These are phyloP conservation scores for Entonaema liquescens DNA, from an alignment of 495 filamentous ascomycete species.

Conservation along the genomic window DNA sequence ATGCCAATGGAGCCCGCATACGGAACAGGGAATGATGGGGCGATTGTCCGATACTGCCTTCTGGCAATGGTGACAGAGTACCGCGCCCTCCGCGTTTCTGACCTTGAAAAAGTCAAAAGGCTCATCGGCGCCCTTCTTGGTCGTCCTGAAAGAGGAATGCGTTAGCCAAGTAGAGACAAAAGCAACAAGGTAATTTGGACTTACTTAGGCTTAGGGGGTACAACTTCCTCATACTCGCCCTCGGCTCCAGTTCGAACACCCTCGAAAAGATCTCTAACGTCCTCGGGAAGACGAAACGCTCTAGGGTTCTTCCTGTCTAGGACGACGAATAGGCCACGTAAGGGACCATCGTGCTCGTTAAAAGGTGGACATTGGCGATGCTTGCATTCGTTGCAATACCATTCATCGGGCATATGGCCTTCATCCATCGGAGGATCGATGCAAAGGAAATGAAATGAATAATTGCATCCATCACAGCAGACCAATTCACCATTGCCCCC, in stretches of 20 bases:
- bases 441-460: slow-evolving; percentile 88
- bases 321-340: slow-evolving; percentile 65
- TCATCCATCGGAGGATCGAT: slow-evolving; percentile 78
- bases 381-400: slow-evolving; percentile 83
- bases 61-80: slow-evolving; percentile 77
- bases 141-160: slow-evolving; percentile 30
- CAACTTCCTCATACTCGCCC: slow-evolving; percentile 79
- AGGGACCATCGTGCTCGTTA: slow-evolving; percentile 55
- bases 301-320: slow-evolving; percentile 72
- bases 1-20: slow-evolving; percentile 84
- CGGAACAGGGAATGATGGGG: slow-evolving; percentile 82
- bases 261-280: slow-evolving; percentile 76
- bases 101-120: slow-evolving; percentile 71
- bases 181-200: slow-evolving; percentile 16
- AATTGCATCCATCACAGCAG: slow-evolving; percentile 90
- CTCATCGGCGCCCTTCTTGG: slow-evolving; percentile 69
- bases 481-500: slow-evolving; percentile 81
- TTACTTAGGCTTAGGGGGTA: slow-evolving; percentile 52
- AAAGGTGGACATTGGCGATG: slow-evolving; percentile 47
- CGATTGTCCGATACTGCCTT: slow-evolving; percentile 61
- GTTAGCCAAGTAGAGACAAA: slow-evolving; percentile 36
- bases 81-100: slow-evolving; percentile 71
- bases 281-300: slow-evolving; percentile 74
- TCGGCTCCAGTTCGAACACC: slow-evolving; percentile 75
- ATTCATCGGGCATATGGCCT: slow-evolving; percentile 73